Conservation (phyloP, 306 rosid species). For the Cicer yamashitae region DNA sequence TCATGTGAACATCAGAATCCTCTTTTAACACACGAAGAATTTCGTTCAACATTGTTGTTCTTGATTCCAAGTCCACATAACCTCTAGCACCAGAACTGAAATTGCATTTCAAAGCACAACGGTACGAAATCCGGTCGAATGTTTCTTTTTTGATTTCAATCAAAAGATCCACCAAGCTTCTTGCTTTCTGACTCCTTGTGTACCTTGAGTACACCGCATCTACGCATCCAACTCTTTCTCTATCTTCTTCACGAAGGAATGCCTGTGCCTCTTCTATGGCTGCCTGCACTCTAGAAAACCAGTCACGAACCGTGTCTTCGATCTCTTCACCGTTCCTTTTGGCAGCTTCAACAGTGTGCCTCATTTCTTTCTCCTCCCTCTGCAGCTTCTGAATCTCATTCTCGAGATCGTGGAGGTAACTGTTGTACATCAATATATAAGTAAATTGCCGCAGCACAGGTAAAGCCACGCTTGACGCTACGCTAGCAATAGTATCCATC, state of each 20-base stretch:
- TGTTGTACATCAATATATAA: slow-evolving; percentile 43
- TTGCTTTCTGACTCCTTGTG: slow-evolving; percentile 39
- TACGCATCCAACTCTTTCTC: slow-evolving; percentile 36
- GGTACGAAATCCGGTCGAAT: slow-evolving; percentile 40
- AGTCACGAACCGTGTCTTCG: slow-evolving; percentile 43
- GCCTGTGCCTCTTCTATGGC: slow-evolving; percentile 20
- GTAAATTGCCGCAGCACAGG: slow-evolving; percentile 37
- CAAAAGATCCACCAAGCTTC: neutral
- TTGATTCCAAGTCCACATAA: slow-evolving; percentile 44
- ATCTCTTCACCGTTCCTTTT: slow-evolving; percentile 48
- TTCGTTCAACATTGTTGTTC: slow-evolving; percentile 25
- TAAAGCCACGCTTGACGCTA: slow-evolving; percentile 34
- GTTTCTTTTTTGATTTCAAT: slow-evolving; percentile 1
- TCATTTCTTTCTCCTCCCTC: slow-evolving; percentile 36
- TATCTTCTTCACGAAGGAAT: slow-evolving; percentile 9
- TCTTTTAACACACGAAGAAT: slow-evolving; percentile 25
- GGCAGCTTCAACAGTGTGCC: slow-evolving; percentile 47
- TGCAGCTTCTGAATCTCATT: slow-evolving; percentile 40
- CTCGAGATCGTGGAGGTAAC: slow-evolving; percentile 32
- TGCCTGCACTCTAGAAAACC: slow-evolving; percentile 37
- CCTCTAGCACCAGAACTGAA: slow-evolving; percentile 41
- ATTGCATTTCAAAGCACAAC: slow-evolving; percentile 38
- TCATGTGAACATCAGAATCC: slow-evolving; percentile 14
- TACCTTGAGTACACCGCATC: slow-evolving; percentile 37
- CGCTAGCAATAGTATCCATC: slow-evolving; percentile 43